phyloP scores from a whole-genome alignment of 2,329 filamentous ascomycete genomes.

The Chaetomiaceae sp. region DNA sequence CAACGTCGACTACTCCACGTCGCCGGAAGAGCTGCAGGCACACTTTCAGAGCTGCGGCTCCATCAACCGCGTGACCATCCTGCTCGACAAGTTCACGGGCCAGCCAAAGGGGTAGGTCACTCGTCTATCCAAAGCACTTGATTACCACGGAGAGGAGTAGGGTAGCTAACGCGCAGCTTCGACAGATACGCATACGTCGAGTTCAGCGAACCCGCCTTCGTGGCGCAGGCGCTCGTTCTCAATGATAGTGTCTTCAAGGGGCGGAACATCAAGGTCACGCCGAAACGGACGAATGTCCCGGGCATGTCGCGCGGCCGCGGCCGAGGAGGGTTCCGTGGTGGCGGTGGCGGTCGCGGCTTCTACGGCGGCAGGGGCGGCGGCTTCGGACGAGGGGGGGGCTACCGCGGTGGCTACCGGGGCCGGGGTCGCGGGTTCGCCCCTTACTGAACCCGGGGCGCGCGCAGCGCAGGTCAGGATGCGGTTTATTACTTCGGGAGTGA shows the following conservation, averaged over 20 bases:
- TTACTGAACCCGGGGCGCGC: slow-evolving; percentile 41
- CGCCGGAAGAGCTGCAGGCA: slow-evolving; percentile 94
- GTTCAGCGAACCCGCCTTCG: slow-evolving; percentile 88
- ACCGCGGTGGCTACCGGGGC: slow-evolving; percentile 57
- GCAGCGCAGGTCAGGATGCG: background rate
- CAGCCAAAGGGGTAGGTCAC: slow-evolving; percentile 85
- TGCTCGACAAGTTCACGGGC: slow-evolving; percentile 96
- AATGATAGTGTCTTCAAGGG: slow-evolving; percentile 96
- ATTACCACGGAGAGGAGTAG: too few species aligned
- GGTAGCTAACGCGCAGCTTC: background rate
- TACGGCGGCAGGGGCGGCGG: slow-evolving; percentile 41
- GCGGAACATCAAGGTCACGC: slow-evolving; percentile 87
- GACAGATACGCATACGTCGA: slow-evolving; percentile 95
- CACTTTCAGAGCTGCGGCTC: slow-evolving; percentile 96
- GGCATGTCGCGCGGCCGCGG: slow-evolving; percentile 80
- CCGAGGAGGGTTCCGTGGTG: slow-evolving; percentile 35
- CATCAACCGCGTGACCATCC: slow-evolving; percentile 96
- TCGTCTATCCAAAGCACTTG: too few species aligned
- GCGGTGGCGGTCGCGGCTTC: slow-evolving; percentile 46
- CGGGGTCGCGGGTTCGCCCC: slow-evolving; percentile 59
- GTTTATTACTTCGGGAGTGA: background rate
- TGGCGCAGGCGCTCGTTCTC: slow-evolving; percentile 86
- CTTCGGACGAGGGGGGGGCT: slow-evolving; percentile 48
- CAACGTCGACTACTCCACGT: slow-evolving; percentile 96
- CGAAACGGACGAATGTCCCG: slow-evolving; percentile 94